phyloP scores from a whole-genome alignment of 495 filamentous ascomycete species.

The Astrocystis sublimbata region DNA sequence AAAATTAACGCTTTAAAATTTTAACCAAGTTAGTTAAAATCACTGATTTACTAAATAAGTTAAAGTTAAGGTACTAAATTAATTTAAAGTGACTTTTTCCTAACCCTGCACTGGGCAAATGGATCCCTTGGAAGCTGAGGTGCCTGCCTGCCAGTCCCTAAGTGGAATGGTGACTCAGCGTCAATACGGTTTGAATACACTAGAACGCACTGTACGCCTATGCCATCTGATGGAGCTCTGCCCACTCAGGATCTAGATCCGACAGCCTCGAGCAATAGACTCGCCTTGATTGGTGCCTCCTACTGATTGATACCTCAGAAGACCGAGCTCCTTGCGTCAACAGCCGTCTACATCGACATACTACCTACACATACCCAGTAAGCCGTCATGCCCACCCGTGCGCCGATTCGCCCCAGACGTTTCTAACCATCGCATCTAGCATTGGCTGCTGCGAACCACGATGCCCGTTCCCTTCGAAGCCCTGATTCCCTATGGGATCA shows the following conservation, averaged over 20 bases:
- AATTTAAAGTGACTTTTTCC: no score
- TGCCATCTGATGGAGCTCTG: conserved; percentile 9
- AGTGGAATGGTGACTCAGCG: no score
- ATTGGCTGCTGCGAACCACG: conserved; percentile 32
- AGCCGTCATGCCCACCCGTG: background rate
- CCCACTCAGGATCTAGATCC: background rate
- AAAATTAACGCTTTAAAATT: no score
- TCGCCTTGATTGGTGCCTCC: background rate
- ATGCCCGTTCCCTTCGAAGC: conserved; percentile 98
- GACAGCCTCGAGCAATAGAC: background rate
- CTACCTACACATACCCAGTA: conserved; percentile 6
- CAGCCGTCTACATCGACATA: background rate
- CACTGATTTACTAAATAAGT: no score
- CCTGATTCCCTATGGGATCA: conserved; percentile 90
- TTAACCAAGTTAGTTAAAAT: no score
- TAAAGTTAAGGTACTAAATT: no score
- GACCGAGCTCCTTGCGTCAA: background rate
- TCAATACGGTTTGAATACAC: no score
- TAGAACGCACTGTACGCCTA: background rate
- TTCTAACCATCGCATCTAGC: conserved; percentile 7
- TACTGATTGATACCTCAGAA: conserved; percentile 7
- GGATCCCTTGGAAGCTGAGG: no score
- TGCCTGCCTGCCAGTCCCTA: no score
- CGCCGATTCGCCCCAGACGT: background rate
- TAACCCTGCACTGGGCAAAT: no score